A percentile compares a stretch with the other conserved stretches of the same genome.
phyloP scores from a whole-genome alignment of 371 early-diverging fungal species.

The Mucor plumbeus region DNA sequence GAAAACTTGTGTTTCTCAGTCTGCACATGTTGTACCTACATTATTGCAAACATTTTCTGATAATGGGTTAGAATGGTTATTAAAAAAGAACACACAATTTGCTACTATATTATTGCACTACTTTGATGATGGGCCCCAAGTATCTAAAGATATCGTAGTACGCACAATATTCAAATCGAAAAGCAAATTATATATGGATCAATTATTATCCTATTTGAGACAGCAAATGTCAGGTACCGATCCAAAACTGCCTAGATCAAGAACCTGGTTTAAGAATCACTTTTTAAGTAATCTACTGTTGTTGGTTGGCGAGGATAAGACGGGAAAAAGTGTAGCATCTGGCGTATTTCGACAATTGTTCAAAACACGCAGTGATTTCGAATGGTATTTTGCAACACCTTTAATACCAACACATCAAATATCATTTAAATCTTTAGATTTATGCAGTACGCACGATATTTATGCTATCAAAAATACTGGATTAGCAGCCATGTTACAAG shows the following conservation, averaged over 20 bases:
- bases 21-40: constrained; percentile 31
- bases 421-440: constrained; percentile 19
- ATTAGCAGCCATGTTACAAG: constrained; percentile 36
- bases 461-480: constrained; percentile 36
- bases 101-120: constrained; percentile 25
- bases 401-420: constrained; percentile 15
- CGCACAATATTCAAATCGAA: constrained; percentile 24
- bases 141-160: constrained; percentile 29
- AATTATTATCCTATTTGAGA: constrained; percentile 26
- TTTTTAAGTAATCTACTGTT: constrained; percentile 33
- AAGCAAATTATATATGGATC: constrained; percentile 31
- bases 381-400: constrained; percentile 45
- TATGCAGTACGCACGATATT: constrained; percentile 33
- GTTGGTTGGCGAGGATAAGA: constrained; percentile 22
- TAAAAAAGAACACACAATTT: constrained; percentile 6
- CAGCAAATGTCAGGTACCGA: constrained; percentile 22
- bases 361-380: constrained; percentile 34
- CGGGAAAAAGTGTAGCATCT: constrained; percentile 30
- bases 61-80: constrained; percentile 21
- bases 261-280: constrained; percentile 44
- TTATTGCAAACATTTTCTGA: constrained; percentile 21
- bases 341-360: constrained; percentile 41
- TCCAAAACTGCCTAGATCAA: constrained; percentile 15
- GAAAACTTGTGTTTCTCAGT: constrained; percentile 4
- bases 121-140: constrained; percentile 40